phyloP scores from a whole-genome alignment of 108 stramenopile species.

The Cyclotella cryptica region DNA sequence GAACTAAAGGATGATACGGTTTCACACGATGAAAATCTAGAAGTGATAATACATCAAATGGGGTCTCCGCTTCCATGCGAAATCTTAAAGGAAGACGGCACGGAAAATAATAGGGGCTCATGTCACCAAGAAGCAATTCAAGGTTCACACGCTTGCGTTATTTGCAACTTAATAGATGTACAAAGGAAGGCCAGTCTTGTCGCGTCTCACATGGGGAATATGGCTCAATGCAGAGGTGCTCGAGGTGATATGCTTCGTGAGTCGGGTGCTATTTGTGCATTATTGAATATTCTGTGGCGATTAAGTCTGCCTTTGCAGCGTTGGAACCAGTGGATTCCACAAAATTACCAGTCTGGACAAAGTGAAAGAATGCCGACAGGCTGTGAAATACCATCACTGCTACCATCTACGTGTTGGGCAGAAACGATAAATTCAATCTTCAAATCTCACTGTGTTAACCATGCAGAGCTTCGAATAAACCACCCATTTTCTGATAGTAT shows the following conservation, averaged over 20 bases:
- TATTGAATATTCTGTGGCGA: slow-evolving; percentile 38
- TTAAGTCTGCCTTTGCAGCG: slow-evolving; percentile 12
- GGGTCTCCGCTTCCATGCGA: no score
- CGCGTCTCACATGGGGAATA: slow-evolving; percentile 47
- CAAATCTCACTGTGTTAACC: background rate
- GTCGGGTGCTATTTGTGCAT: slow-evolving; percentile 46
- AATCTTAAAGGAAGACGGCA: no score
- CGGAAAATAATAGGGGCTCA: background rate
- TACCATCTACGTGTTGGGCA: background rate
- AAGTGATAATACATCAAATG: no score
- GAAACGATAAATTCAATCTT: background rate
- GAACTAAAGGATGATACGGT: no score
- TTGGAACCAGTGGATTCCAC: slow-evolving; percentile 4
- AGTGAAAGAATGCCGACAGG: background rate
- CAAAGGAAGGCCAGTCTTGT: slow-evolving; percentile 31
- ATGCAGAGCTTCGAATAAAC: background rate
- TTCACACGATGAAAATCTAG: no score
- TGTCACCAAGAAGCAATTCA: background rate
- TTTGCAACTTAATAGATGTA: slow-evolving; percentile 36
- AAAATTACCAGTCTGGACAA: background rate
- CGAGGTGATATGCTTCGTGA: slow-evolving; percentile 49
- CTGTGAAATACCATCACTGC: background rate
- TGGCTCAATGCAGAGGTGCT: slow-evolving; percentile 54
- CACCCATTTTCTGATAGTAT: background rate
- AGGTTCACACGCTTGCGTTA: slow-evolving; percentile 9